These are phyloP conservation scores for Eucalyptus cloeziana DNA, from an alignment of 345 rosid genomes.

Conservation along the genomic window DNA sequence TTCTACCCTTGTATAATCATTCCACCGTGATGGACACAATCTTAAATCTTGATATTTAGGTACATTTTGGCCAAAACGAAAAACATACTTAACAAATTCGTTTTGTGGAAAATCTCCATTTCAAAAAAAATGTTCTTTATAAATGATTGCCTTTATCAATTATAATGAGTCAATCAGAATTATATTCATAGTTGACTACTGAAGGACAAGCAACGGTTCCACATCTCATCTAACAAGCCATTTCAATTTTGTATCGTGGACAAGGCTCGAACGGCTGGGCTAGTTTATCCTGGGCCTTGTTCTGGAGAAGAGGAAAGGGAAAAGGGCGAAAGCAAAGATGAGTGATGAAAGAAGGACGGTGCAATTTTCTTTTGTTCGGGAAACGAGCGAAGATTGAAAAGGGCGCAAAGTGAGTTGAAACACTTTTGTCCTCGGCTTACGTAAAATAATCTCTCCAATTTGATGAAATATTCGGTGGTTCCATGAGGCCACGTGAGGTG, in stretches of 20 bases:
- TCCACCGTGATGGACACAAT: not conserved
- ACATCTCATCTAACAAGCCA: not conserved
- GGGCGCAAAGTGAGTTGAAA: not conserved
- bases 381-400: not conserved
- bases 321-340: too few species aligned
- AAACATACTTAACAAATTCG: not conserved
- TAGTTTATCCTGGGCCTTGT: not conserved
- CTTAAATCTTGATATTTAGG: not conserved
- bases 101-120: not conserved
- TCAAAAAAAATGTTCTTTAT: not conserved
- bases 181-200: not conserved
- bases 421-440: not conserved
- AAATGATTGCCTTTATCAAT: not conserved
- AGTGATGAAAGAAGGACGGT: not conserved
- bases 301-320: not conserved
- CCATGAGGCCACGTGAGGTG: accelerated
- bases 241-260: not conserved
- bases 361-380: not conserved
- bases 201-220: not conserved
- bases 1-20: not conserved
- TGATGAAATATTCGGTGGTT: not conserved
- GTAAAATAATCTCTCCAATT: not conserved
- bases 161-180: not conserved
- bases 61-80: not conserved
- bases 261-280: not conserved